Percentiles rank a stretch among this genome's conserved stretches.
phyloP scores from a whole-genome alignment of 2,329 filamentous ascomycete species.

The Annulohypoxylon truncatum region DNA sequence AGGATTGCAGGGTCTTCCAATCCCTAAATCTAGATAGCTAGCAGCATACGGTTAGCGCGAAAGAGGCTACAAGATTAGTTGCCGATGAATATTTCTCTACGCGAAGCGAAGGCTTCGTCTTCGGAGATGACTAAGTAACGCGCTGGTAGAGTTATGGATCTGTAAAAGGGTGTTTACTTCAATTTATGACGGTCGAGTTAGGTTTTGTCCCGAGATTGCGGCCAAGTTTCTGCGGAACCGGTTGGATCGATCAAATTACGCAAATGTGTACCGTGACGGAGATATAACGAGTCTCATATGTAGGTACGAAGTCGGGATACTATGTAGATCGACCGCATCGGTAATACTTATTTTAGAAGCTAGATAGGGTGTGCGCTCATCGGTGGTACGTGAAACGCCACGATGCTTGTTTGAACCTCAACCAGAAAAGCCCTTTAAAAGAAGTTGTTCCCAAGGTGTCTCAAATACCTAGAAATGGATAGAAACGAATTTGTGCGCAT shows the following conservation, averaged over 20 bases:
- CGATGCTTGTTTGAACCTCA: constrained; percentile 22
- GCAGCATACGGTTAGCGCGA: no score
- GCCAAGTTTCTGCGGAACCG: background rate
- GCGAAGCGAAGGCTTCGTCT: no score
- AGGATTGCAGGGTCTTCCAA: no score
- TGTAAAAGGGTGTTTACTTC: no score
- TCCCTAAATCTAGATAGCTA: no score
- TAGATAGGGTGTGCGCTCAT: background rate
- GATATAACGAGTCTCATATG: background rate
- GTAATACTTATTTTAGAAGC: background rate
- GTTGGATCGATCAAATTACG: background rate
- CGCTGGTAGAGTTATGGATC: no score
- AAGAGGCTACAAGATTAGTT: no score
- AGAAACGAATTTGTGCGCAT: background rate
- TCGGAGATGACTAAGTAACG: no score
- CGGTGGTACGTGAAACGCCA: background rate
- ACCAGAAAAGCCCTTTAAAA: background rate
- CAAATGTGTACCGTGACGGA: background rate
- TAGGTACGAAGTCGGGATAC: background rate
- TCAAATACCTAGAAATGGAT: background rate
- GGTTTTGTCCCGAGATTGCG: background rate
- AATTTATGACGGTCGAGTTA: no score
- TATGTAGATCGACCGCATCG: background rate
- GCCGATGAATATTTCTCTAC: no score
- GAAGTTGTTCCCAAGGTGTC: background rate